Percentiles rank a stretch among this genome's conserved stretches.
These are phyloP conservation scores for Colletotrichum sp. DNA, from an alignment of 2,329 filamentous ascomycete species.

Conservation along the genomic window DNA sequence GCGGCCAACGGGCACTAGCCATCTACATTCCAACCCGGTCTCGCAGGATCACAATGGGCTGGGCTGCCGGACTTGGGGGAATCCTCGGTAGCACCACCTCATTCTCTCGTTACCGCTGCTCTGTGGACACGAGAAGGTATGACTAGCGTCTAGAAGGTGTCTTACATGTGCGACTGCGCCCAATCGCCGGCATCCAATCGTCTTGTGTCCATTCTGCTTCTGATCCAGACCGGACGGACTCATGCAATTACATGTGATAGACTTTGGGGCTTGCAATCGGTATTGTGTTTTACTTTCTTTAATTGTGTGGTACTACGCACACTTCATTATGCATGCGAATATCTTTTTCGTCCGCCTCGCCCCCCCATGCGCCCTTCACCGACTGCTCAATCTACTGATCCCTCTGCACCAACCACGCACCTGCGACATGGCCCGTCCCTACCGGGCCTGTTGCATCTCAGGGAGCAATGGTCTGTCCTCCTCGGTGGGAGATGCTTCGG, in stretches of 20 bases:
- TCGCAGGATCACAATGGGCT: background rate
- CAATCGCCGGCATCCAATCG: slow-evolving; percentile 7
- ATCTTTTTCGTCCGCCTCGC: background rate
- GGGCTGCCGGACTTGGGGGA: background rate
- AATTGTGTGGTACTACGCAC: slow-evolving; percentile 5
- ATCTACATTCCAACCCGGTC: background rate
- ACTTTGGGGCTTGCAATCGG: background rate
- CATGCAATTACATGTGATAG: slow-evolving; percentile 15
- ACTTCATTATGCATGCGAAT: slow-evolving; percentile 11
- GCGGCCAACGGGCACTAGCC: slow-evolving; percentile 20
- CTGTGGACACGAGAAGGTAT: background rate
- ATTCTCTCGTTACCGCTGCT: background rate
- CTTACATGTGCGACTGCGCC: slow-evolving; percentile 1
- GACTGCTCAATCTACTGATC: background rate
- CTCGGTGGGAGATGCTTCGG: slow-evolving; percentile 24
- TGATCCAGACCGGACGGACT: background rate
- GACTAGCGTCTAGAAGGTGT: slow-evolving; percentile 3
- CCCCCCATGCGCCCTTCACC: background rate
- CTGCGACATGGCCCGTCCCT: background rate
- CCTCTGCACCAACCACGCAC: background rate
- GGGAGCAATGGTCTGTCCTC: slow-evolving; percentile 13
- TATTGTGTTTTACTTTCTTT: background rate
- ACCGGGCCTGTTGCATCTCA: slow-evolving; percentile 34
- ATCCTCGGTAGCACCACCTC: background rate
- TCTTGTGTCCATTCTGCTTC: slow-evolving; percentile 2